Conservation (phyloP, 495 filamentous ascomycete species). For the Aspergillus mulundensis region DNA sequence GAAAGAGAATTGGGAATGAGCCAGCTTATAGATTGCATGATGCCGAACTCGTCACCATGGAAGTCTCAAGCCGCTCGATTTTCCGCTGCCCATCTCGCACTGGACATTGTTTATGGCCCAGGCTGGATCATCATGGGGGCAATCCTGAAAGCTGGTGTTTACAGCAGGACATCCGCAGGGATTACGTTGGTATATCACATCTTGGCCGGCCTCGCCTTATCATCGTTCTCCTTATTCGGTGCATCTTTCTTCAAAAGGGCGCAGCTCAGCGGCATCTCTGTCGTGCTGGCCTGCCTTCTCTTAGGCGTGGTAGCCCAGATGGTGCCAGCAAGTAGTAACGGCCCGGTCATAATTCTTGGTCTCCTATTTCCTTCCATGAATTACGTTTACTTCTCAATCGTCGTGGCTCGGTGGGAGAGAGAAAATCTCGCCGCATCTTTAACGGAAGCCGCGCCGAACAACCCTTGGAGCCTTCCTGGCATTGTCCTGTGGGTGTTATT, state of each 20-base stretch:
- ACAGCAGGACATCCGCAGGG: slow-evolving; percentile 53
- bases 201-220: slow-evolving; percentile 59
- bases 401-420: slow-evolving; percentile 64
- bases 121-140: slow-evolving; percentile 66
- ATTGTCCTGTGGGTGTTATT: slow-evolving; percentile 67
- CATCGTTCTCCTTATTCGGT: slow-evolving; percentile 65
- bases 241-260: slow-evolving; percentile 72
- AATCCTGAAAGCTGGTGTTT: slow-evolving; percentile 59
- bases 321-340: slow-evolving; percentile 49
- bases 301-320: slow-evolving; percentile 69
- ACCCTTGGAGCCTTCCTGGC: slow-evolving; percentile 58
- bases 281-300: slow-evolving; percentile 60
- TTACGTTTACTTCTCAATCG: slow-evolving; percentile 67
- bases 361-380: slow-evolving; percentile 74
- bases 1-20: slow-evolving; percentile 79
- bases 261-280: slow-evolving; percentile 70
- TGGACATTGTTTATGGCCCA: slow-evolving; percentile 62
- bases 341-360: slow-evolving; percentile 56
- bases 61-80: slow-evolving; percentile 64
- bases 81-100: slow-evolving; percentile 62
- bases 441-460: slow-evolving; percentile 50
- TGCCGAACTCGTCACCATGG: slow-evolving; percentile 62
- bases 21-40: slow-evolving; percentile 77
- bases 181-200: slow-evolving; percentile 62
- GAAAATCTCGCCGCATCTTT: slow-evolving; percentile 53